Conservation (phyloP, 2,329 filamentous ascomycete species). For the Dichotomopilus funicola region DNA sequence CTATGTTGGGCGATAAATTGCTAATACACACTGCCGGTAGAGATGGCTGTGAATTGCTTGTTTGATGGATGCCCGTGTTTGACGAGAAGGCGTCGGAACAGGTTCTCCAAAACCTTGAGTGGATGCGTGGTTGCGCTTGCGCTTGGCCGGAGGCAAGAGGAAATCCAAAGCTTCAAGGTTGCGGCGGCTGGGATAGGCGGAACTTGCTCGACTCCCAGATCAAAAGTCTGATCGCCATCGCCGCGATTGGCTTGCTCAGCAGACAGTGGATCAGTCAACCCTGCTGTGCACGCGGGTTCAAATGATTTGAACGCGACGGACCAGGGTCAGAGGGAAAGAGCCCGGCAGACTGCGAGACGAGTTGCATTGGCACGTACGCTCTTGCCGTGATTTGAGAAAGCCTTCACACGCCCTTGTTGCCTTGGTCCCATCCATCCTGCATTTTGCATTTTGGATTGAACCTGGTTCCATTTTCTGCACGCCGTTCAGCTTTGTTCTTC, state of each 20-base stretch:
- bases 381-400: too few relatives aligned
- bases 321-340: constrained; percentile 11
- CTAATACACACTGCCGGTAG: constrained; percentile 15
- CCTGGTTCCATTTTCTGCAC: too few relatives aligned
- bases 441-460: too few relatives aligned
- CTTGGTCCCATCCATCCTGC: too few relatives aligned
- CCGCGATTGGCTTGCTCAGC: constrained; percentile 30
- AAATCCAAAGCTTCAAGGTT: neutral
- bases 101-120: neutral
- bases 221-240: constrained; percentile 33
- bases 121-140: constrained; percentile 4
- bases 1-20: constrained; percentile 10
- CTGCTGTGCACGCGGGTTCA: constrained; percentile 10
- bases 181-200: constrained; percentile 9
- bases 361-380: neutral
- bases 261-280: constrained; percentile 19
- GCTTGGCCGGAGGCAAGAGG: constrained; percentile 17
- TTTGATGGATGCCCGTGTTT: constrained; percentile 10
- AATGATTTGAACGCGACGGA: constrained; percentile 11
- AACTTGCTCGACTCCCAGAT: constrained; percentile 24
- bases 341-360: neutral
- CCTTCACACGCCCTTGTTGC: too few relatives aligned
- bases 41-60: constrained; percentile 15
- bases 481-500: too few relatives aligned
- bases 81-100: constrained; percentile 13